Evolutionary conservation across 352 stramenopile species (phyloP).

Genomic region (Globisporangium rhizosaccharum): DNA sequence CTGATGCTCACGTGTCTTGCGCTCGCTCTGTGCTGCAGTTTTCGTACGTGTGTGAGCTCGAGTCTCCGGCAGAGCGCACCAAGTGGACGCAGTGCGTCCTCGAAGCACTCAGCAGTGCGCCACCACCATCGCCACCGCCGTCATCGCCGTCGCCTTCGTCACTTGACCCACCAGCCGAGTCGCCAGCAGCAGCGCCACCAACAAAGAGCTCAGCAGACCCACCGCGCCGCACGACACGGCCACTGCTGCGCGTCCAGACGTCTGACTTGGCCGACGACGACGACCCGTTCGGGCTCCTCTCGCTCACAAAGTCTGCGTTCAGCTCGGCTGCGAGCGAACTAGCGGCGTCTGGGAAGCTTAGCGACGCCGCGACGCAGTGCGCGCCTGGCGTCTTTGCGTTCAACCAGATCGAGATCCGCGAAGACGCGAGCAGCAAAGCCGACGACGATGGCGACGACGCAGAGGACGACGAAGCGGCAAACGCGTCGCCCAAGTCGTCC

Average conservation of each 20-base stretch:
- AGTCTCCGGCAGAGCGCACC: conserved; percentile 11
- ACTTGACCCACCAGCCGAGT: not conserved
- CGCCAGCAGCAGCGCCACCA: too few relatives aligned
- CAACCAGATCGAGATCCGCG: conserved; percentile 38
- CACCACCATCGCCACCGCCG: too few relatives aligned
- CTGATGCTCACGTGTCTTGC: not conserved
- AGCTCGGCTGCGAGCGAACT: conserved; percentile 14
- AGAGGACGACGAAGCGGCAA: too few relatives aligned
- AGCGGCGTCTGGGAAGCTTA: conserved; percentile 7
- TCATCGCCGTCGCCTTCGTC: not conserved
- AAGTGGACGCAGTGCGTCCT: conserved; percentile 8
- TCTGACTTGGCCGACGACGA: conserved; percentile 41
- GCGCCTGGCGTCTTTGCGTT: conserved; percentile 42
- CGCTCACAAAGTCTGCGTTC: conserved; percentile 41
- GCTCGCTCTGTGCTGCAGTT: conserved; percentile 2
- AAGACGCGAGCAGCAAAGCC: conserved; percentile 20
- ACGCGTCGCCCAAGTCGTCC: conserved; percentile 10
- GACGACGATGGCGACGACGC: conserved; percentile 2
- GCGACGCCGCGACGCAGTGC: conserved; percentile 1
- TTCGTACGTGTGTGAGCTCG: conserved; percentile 16
- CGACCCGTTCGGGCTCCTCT: conserved; percentile 42
- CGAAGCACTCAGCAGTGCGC: not conserved
- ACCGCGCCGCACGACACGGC: conserved; percentile 19
- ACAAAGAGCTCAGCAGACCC: conserved; percentile 6
- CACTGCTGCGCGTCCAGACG: conserved; percentile 31